Percentiles rank a stretch among this genome's conserved stretches.
phyloP scores from a whole-genome alignment of 2,329 filamentous ascomycete species.

The Daldinia eschscholtzii region DNA sequence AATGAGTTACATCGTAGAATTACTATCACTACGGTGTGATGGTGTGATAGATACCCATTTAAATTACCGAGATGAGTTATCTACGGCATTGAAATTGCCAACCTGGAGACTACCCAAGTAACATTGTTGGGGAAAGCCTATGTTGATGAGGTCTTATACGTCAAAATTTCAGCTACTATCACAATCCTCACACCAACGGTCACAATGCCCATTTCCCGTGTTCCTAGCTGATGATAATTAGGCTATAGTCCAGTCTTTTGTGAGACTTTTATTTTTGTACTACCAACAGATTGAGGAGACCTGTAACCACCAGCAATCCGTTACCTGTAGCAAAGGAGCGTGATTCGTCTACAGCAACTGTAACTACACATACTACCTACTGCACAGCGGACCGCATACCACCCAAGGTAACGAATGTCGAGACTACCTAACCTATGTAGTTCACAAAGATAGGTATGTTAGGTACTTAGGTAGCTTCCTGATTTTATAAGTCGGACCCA shows the following conservation, averaged over 20 bases:
- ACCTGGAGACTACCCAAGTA: not conserved
- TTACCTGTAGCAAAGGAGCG: not conserved
- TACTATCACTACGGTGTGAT: slow-evolving; percentile 1
- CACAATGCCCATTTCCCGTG: not conserved
- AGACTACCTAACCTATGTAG: no score
- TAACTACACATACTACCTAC: not conserved
- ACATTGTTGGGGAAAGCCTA: not conserved
- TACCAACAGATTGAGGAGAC: not conserved
- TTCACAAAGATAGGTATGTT: not conserved
- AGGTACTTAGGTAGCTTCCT: not conserved
- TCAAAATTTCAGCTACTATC: not conserved
- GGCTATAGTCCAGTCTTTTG: slow-evolving; percentile 5
- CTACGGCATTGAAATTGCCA: not conserved
- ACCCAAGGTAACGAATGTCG: not conserved
- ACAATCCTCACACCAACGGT: not conserved
- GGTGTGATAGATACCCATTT: not conserved
- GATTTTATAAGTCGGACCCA: slow-evolving; percentile 18
- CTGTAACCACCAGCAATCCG: not conserved
- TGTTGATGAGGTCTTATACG: not conserved
- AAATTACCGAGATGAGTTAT: slow-evolving; percentile 1
- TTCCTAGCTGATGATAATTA: not conserved
- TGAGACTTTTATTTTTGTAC: not conserved
- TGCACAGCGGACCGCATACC: not conserved
- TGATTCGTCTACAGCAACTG: not conserved
- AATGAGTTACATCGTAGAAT: slow-evolving; percentile 12